Conservation (phyloP, 1,284 basidiomycete genomes). For the Meira nashicola region DNA sequence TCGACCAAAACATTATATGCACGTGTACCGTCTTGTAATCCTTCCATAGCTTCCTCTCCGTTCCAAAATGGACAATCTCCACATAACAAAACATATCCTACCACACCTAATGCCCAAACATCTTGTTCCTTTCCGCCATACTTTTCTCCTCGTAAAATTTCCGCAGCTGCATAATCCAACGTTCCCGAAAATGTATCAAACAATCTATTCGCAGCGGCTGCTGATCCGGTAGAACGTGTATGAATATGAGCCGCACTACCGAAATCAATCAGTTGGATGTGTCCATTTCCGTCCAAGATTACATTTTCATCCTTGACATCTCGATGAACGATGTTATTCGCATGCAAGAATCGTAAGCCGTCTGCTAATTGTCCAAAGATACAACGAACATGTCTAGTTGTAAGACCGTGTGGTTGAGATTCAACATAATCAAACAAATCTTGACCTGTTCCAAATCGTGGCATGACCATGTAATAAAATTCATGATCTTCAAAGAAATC, state of each 20-base stretch:
- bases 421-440: conserved; percentile 97
- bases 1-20: conserved; percentile 38
- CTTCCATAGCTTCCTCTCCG: conserved; percentile 44
- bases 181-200: conserved; percentile 96
- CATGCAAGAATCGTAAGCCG: conserved; percentile 82
- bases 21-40: conserved; percentile 39
- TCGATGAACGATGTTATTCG: conserved; percentile 88
- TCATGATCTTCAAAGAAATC: conserved; percentile 98
- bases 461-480: conserved; percentile 81
- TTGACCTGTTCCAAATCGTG: conserved; percentile 56
- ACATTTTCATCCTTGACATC: conserved; percentile 99
- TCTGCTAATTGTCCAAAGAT: conserved; percentile 93
- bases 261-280: conserved; percentile 90
- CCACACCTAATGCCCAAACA: conserved; percentile 97
- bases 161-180: conserved; percentile 80
- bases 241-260: conserved; percentile 65
- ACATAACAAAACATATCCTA: conserved; percentile 88
- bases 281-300: conserved; percentile 55
- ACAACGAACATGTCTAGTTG: conserved; percentile 68
- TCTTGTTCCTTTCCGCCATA: conserved; percentile 96
- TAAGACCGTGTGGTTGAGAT: conserved; percentile 76
- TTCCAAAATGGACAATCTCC: conserved; percentile 83
- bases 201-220: conserved; percentile 61
- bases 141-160: conserved; percentile 87
- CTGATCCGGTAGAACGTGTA: conserved; percentile 54